phyloP scores from a whole-genome alignment of 306 rosid genomes.

The Pyrus pyrifolia region DNA sequence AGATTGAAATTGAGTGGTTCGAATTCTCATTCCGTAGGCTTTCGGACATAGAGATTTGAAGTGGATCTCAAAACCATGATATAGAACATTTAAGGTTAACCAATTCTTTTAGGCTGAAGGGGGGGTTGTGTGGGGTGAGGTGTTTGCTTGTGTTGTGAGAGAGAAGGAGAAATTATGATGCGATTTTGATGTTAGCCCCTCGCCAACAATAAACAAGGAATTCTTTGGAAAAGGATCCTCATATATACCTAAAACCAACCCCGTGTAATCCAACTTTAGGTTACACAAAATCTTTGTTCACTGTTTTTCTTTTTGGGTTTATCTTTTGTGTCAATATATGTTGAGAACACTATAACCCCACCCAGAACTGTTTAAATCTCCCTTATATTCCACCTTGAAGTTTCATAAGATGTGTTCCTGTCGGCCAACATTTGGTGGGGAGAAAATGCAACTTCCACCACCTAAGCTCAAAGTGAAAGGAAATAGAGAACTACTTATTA shows the following conservation, averaged over 20 bases:
- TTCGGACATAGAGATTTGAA: too few relatives aligned
- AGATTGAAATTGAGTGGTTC: too few relatives aligned
- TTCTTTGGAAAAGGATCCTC: slow-evolving; percentile 30
- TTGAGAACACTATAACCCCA: slow-evolving; percentile 66
- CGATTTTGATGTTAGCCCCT: neutral
- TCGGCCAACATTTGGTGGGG: slow-evolving; percentile 67
- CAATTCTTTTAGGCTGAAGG: neutral
- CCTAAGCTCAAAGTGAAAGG: slow-evolving; percentile 37
- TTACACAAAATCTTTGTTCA: slow-evolving; percentile 33
- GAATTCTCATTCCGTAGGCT: too few relatives aligned
- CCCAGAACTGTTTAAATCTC: slow-evolving; percentile 23
- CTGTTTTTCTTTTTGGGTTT: slow-evolving; percentile 26
- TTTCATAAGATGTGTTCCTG: slow-evolving; percentile 70
- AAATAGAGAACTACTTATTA: slow-evolving; percentile 12
- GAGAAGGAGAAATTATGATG: neutral
- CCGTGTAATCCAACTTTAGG: slow-evolving; percentile 48
- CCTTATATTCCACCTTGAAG: slow-evolving; percentile 34
- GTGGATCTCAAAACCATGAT: neutral
- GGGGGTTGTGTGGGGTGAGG: neutral
- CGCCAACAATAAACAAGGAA: slow-evolving; percentile 9
- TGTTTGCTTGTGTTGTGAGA: neutral
- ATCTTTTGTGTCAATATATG: slow-evolving; percentile 22
- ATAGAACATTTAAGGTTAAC: neutral
- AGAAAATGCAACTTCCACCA: slow-evolving; percentile 50
- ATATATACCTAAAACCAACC: slow-evolving; percentile 20